Conservation (phyloP, 1,139 yeast genomes). For the Waltiozyma sp. region DNA sequence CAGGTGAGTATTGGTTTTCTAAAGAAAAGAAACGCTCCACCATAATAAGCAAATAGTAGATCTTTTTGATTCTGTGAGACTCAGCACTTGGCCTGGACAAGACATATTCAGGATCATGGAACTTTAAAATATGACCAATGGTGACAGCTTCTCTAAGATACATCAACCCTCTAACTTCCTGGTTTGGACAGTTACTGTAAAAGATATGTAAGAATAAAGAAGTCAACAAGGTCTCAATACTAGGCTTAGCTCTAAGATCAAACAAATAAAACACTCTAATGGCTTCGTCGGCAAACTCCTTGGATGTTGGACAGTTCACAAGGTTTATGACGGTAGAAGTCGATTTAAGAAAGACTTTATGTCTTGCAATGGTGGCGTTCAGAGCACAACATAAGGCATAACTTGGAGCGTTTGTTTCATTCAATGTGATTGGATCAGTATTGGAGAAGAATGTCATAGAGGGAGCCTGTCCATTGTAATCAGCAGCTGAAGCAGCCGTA, state of each 20-base stretch:
- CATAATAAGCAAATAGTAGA: constrained; percentile 13
- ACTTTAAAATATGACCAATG: constrained; percentile 11
- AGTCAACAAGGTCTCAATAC: constrained; percentile 9
- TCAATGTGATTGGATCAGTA: neutral
- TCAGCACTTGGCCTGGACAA: constrained; percentile 7
- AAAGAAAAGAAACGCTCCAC: constrained; percentile 15
- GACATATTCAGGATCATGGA: constrained; percentile 13
- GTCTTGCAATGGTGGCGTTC: constrained; percentile 15
- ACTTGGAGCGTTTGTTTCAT: constrained; percentile 8
- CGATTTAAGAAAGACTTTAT: constrained; percentile 13
- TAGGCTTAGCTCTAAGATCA: constrained; percentile 10
- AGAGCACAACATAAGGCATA: constrained; percentile 15
- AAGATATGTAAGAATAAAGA: constrained; percentile 14
- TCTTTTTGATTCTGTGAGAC: constrained; percentile 14
- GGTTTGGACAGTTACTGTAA: constrained; percentile 12
- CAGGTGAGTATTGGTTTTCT: constrained; percentile 12
- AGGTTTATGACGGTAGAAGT: constrained; percentile 8
- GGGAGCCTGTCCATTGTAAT: neutral
- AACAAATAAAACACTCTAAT: constrained; percentile 11
- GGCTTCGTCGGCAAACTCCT: constrained; percentile 13
- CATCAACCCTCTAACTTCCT: constrained; percentile 8
- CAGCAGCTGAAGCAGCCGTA: neutral
- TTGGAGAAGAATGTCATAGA: neutral
- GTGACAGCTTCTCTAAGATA: constrained; percentile 15
- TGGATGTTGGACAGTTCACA: constrained; percentile 12